Conservation (phyloP, 2,329 filamentous ascomycete genomes). For the Fusarium denticulatum region DNA sequence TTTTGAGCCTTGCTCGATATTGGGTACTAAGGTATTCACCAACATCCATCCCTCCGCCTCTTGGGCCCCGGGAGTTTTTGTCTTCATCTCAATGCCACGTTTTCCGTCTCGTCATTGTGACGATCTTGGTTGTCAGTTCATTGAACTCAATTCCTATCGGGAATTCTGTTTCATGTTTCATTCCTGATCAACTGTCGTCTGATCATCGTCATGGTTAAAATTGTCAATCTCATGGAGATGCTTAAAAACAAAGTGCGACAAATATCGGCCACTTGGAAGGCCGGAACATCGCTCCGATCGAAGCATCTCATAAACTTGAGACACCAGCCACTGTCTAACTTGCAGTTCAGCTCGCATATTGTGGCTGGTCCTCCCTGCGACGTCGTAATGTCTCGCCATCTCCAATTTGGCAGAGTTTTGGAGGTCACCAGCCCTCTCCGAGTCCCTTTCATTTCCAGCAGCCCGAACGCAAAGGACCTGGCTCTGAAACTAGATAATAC, state of each 20-base stretch:
- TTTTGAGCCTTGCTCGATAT: neutral
- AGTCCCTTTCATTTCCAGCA: neutral
- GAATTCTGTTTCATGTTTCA: constrained; percentile 9
- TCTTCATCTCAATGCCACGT: constrained; percentile 10
- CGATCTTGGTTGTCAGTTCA: neutral
- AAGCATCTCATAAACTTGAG: neutral
- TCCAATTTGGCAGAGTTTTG: neutral
- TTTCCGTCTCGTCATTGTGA: constrained; percentile 21
- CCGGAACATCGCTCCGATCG: neutral
- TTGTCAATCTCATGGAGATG: neutral
- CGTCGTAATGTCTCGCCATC: constrained; percentile 9
- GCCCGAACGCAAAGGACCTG: constrained; percentile 1
- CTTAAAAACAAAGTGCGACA: neutral
- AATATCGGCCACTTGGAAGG: neutral
- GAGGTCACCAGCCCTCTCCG: constrained; percentile 1
- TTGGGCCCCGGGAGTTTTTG: neutral
- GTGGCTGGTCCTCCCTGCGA: constrained; percentile 23
- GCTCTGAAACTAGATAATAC: constrained; percentile 17
- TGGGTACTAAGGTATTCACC: neutral
- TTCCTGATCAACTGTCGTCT: neutral
- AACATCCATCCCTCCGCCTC: constrained; percentile 1
- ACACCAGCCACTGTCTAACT: constrained; percentile 12
- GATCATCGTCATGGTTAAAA: neutral
- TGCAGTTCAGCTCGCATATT: constrained; percentile 14
- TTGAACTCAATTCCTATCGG: neutral